Conservation (phyloP, 495 filamentous ascomycete species). For the Penicillium malachiteum region DNA sequence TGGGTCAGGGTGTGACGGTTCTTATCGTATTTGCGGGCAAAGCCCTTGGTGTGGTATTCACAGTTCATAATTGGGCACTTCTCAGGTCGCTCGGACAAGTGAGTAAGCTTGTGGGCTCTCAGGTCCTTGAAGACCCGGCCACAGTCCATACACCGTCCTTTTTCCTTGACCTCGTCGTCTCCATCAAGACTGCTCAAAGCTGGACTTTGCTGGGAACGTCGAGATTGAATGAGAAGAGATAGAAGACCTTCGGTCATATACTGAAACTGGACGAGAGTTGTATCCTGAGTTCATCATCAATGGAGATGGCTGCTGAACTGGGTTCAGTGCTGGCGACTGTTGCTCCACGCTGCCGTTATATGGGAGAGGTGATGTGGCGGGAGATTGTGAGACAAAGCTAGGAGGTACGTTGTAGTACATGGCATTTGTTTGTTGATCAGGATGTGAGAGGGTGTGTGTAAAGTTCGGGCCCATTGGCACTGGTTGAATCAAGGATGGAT, state of each 20-base stretch:
- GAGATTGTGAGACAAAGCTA: conserved; percentile 35
- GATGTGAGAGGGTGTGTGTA: conserved; percentile 35
- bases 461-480: conserved; percentile 27
- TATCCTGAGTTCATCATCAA: conserved; percentile 33
- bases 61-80: conserved; percentile 95
- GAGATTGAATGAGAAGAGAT: conserved; percentile 56
- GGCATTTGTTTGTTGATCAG: conserved; percentile 28
- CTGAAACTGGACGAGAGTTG: conserved; percentile 36
- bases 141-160: conserved; percentile 82
- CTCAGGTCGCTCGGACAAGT: conserved; percentile 89
- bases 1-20: conserved; percentile 98
- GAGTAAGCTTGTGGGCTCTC: conserved; percentile 94
- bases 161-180: conserved; percentile 63
- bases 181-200: conserved; percentile 50
- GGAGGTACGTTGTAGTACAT: conserved; percentile 21
- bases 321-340: conserved; percentile 28
- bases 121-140: conserved; percentile 91
- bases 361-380: conserved; percentile 33
- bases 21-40: conserved; percentile 97
- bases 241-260: conserved; percentile 51
- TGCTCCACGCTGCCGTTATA: conserved; percentile 30
- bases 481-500: conserved; percentile 61
- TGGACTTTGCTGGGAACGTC: conserved; percentile 54
- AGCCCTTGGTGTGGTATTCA: conserved; percentile 94
- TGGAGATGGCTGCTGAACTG: conserved; percentile 35